Evolutionary conservation across 2,329 filamentous ascomycete species (phyloP), one percentile per base, ranked within the genome.

Genomic region (Aspergillus ochraceoroseus): DNA sequence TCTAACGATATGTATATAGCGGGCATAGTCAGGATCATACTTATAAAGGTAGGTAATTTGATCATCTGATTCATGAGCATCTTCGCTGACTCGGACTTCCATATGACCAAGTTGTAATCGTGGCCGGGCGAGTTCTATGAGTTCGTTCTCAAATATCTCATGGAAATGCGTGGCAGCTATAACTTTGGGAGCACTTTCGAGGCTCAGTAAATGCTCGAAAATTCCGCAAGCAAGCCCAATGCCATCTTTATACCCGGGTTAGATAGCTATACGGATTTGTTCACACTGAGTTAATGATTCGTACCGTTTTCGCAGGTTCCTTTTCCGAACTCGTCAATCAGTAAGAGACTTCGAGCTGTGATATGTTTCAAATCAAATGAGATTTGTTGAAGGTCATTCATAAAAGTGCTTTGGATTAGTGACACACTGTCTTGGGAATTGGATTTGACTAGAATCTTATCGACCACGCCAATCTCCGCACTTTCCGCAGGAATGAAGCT

Each of bases 321-420:
- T 60, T 83, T 84, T 1, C 81, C 80, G 54, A 98, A 96, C 57
- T 98, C 92, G 54, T 98, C 92, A 30, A 96, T 79, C n/a, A 98
- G 71, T 1, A 98, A 62, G 4, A 98, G 70, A 56, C 86, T 95
- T 32, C 79, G 76, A 8, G 76, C 70, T 0, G 88, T 95, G 3
- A 83, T 80, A 38, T 87, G 76, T 43, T 76, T 84, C 34, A 92
- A 71, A 0, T 85, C 80, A 41, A 92, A 76, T 0, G 85, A 82
- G 7, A 92, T 80, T 57, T 98, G 90, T 53, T 92, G 87, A 12
- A 98, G 64, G 54, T 98, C 92, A 37, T 87, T 87, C 77, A 82
- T 81, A 61, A 84, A 84, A 3, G 79, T 77, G 52, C 79, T 83
- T 55, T 83, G 78, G 6, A 72, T 68, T 61, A 75, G 49, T 4